Conservation (phyloP, 2,329 filamentous ascomycete genomes). For the Pestalotiopsis sp. region DNA sequence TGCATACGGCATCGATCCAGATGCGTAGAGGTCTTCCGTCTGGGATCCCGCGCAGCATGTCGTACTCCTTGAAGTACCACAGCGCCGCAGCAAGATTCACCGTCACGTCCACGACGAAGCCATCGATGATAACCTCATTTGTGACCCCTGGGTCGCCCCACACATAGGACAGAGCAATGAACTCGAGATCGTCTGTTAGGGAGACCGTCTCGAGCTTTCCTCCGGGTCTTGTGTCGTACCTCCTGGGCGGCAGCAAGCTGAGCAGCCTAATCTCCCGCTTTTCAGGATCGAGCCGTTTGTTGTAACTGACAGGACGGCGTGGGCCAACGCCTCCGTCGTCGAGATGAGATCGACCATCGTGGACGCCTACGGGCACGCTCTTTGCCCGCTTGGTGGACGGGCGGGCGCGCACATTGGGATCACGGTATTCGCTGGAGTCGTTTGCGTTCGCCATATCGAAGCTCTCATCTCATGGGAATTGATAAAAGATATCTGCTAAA, state of each 20-base stretch:
- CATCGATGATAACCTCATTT: neutral
- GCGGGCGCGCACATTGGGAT: neutral
- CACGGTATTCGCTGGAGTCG: neutral
- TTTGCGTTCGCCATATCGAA: too few relatives aligned
- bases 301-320: neutral
- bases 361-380: neutral
- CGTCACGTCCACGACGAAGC: neutral
- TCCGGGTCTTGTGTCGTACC: neutral
- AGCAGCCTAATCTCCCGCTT: neutral
- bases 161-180: neutral
- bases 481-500: too few relatives aligned
- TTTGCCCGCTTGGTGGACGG: neutral
- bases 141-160: neutral
- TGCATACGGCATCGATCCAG: neutral
- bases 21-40: neutral
- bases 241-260: neutral
- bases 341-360: neutral
- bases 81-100: neutral
- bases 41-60: neutral
- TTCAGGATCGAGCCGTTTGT: neutral
- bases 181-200: neutral
- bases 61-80: neutral
- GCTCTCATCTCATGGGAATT: too few relatives aligned
- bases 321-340: neutral
- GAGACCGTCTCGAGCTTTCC: neutral